Base-by-base conservation (phyloP, 768 basidiomycete species). In the Leucocoprinus birnbaumii region DNA sequence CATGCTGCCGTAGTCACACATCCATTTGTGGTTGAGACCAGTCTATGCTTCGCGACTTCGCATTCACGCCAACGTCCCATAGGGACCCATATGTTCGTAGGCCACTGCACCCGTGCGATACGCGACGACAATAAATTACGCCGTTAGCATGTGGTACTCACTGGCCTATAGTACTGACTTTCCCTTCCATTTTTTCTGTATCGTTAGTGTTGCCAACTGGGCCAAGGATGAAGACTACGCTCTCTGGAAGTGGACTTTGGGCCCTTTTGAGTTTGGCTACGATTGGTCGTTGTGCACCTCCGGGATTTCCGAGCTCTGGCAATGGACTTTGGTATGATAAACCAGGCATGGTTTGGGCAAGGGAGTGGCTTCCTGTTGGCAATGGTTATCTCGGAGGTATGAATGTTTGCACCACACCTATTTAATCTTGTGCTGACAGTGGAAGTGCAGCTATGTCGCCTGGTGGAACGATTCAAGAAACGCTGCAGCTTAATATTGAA, bases 291-390 rank as follows among this genome's bases (percentile, higher is more conserved):
- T 22, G 62, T 24, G 66, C 68, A 16, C 73, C 76, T 34, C 46
- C 71, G 6, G 77, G 74, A 16, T 87, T 90, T 61, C 88, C 88
- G 0, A 58, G 70, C 3, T 83, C 85, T 11, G 88, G 88, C n/a
- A 89, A 90, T 67, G 87, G 82, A 4, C 71, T 90, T 25, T 90
- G 88, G 88, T 89, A 84, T 59, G 77, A 69, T 2, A 55, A 74
- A 16, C 76, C 81, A 0, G 84, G 80, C 1, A 63, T 63, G 0
- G 64, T 74, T 18, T 90, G 88, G 88, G 67, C 75, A 0, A 73
- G 73, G 44, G 79, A 86, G 42, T 84, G 72, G 63, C 77, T 90
- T 25, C 89, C 89, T 0, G 72, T 89, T 26, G 88, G 88, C 31
- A 91, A 91, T 67, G 88, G 88, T 1, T 85, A 81, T 62, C 73